Evolutionary conservation across 2,329 filamentous ascomycete species (phyloP).

Genomic region (Hortaea werneckii): DNA sequence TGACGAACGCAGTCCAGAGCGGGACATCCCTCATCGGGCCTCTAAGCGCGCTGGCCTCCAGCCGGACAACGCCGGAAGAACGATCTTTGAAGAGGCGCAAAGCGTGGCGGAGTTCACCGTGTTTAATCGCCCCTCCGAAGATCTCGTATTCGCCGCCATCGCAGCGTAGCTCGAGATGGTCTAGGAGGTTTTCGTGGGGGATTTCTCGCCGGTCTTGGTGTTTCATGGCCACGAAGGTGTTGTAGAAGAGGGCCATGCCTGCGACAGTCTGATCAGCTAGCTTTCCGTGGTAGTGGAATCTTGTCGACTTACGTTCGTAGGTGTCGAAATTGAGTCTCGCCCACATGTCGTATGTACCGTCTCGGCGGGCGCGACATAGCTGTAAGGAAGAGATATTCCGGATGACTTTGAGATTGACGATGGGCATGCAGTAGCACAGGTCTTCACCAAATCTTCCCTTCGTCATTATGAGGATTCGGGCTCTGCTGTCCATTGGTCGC

Average conservation of each 20-base stretch:
- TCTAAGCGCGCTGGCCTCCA: slow-evolving; percentile 46
- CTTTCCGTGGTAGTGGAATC: not conserved
- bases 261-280: slow-evolving; percentile 2
- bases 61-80: slow-evolving; percentile 41
- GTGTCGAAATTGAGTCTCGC: slow-evolving; percentile 44
- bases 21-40: slow-evolving; percentile 45
- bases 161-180: slow-evolving; percentile 39
- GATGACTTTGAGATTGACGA: slow-evolving; percentile 37
- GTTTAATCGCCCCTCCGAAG: slow-evolving; percentile 44
- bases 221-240: slow-evolving; percentile 47
- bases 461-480: slow-evolving; percentile 44
- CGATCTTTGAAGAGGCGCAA: slow-evolving; percentile 45
- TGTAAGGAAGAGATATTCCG: slow-evolving; percentile 32
- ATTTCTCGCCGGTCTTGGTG: slow-evolving; percentile 39
- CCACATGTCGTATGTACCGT: slow-evolving; percentile 40
- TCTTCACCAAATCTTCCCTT: slow-evolving; percentile 31
- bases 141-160: slow-evolving; percentile 14
- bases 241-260: slow-evolving; percentile 50
- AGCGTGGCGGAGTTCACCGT: slow-evolving; percentile 43
- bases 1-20: slow-evolving; percentile 52
- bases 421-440: slow-evolving; percentile 38
- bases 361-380: slow-evolving; percentile 26
- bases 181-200: slow-evolving; percentile 28
- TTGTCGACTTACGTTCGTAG: slow-evolving; percentile 40
- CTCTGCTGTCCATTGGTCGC: slow-evolving; percentile 40